Conservation (phyloP, 1,284 basidiomycete genomes). For the Leccinum subfulvum region DNA sequence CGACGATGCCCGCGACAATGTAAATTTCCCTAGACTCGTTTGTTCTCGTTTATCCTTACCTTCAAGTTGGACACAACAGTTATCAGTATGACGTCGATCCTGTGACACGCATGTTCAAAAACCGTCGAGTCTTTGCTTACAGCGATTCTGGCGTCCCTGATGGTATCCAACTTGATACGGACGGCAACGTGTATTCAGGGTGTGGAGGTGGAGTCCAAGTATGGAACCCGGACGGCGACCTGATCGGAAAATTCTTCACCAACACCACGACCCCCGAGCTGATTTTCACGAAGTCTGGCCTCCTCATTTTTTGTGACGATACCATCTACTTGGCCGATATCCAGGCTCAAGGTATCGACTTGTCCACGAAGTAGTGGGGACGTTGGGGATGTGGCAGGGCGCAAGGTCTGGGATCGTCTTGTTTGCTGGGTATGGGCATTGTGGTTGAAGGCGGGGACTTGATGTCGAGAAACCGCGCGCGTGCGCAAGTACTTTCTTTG, state of each 20-base stretch:
- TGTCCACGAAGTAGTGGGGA: not conserved
- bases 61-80: constrained; percentile 34
- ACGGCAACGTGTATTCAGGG: constrained; percentile 24
- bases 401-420: not conserved
- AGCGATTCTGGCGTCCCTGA: constrained; percentile 70
- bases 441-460: not conserved
- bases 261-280: constrained; percentile 60
- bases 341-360: constrained; percentile 18
- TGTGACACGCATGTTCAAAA: constrained; percentile 51
- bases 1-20: constrained; percentile 69
- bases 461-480: not conserved
- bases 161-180: constrained; percentile 50
- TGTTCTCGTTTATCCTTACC: not conserved
- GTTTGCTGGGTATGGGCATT: not conserved
- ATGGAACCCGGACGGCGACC: constrained; percentile 58
- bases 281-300: constrained; percentile 45
- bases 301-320: constrained; percentile 19
- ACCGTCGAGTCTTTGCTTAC: constrained; percentile 72
- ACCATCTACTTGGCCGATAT: constrained; percentile 23
- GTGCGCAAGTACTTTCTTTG: not conserved
- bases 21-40: constrained; percentile 31
- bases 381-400: not conserved
- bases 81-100: constrained; percentile 71
- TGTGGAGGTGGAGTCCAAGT: constrained; percentile 44
- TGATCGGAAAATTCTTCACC: constrained; percentile 75